A percentile compares a stretch with the other conserved stretches of the same genome.
Evolutionary conservation across 208 protist species (phyloP).

Genomic region (Acanthamoeba sp.): DNA sequence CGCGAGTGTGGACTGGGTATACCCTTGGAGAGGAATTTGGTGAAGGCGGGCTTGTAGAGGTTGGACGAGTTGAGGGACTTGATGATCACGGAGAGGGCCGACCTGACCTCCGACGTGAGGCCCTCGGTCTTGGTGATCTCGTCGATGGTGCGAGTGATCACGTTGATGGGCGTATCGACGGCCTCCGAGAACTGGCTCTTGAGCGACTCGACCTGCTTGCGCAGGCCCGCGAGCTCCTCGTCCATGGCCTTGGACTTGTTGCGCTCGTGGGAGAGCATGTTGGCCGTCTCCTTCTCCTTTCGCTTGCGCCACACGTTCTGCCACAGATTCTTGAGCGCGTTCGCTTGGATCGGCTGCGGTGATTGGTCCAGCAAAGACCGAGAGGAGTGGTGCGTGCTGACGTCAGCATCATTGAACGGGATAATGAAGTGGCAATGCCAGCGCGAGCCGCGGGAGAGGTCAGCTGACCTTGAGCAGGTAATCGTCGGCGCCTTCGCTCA

Average conservation of each 20-base stretch:
- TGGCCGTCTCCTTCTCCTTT: conserved; percentile 39
- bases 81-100: conserved; percentile 55
- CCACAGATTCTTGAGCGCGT: conserved; percentile 66
- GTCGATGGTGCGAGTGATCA: conserved; percentile 65
- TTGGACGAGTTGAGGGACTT: conserved; percentile 59
- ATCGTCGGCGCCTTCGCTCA: conserved; percentile 42
- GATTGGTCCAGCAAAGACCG: too few relatives aligned
- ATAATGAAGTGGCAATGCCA: too few relatives aligned
- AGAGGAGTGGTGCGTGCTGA: neutral
- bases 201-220: conserved; percentile 47
- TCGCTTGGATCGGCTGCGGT: conserved; percentile 1
- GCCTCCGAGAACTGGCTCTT: conserved; percentile 39
- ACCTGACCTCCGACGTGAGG: conserved; percentile 46
- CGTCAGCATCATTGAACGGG: neutral
- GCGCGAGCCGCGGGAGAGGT: too few relatives aligned
- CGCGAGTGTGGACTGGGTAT: too few relatives aligned
- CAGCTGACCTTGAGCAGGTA: neutral
- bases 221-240: neutral
- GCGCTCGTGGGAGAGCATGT: conserved; percentile 58
- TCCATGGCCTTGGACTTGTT: conserved; percentile 17
- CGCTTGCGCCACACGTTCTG: conserved; percentile 78
- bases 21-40: conserved; percentile 10
- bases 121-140: conserved; percentile 22
- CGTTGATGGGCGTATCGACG: conserved; percentile 69
- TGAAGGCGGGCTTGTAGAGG: conserved; percentile 68